Base-by-base conservation (phyloP, 1,284 basidiomycete genomes). In the Boletellus deceptivus region DNA sequence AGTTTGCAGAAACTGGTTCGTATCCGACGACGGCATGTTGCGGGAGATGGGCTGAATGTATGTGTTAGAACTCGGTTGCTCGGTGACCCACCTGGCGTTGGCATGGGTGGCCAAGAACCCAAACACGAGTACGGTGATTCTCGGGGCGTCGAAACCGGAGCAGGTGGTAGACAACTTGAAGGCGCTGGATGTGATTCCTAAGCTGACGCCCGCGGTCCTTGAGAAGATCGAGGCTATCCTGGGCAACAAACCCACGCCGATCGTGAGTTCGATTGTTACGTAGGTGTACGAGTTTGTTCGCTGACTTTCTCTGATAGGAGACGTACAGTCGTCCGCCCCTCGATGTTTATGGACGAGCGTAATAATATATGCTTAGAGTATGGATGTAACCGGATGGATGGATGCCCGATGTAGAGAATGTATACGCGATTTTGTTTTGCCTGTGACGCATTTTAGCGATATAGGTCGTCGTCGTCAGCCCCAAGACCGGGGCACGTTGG, bases 71-170 rank as follows among this genome's bases (percentile, higher is more conserved):
- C 71, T 86, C 14, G 77, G 74, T 35, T 80, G 78, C 57, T 79
- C 72, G 34, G 76, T 82, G 50, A 72, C 80, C 27, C 79, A 81
- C 48, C 77, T 95, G 34, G 85, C 90, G 1, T 75, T 92, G 34
- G 90, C 90, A 6, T 92, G 89, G 89, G 75, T 86, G 4, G 80
- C 84, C 6, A 76, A 72, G 56, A 84, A 89, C 66, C 78, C 81
- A n/a, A 83, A 87, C 68, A 86, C 80, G 7, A 75, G 75, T 25
- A 83, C 78, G 17, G 81, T 88, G 59, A 87, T 89, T 57, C 75
- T 91, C 46, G 86, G 89, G 44, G 79, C 78, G 1, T 75, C 77
- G 17, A 80, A 74, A 43, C 70, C 74, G 2, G 68, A 76, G 47
- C 78, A 79, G 49, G 69, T 88, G 43, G 57, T 74, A 36, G 80